phyloP scores from a whole-genome alignment of 768 basidiomycete species.

The Lyophyllum decastes region DNA sequence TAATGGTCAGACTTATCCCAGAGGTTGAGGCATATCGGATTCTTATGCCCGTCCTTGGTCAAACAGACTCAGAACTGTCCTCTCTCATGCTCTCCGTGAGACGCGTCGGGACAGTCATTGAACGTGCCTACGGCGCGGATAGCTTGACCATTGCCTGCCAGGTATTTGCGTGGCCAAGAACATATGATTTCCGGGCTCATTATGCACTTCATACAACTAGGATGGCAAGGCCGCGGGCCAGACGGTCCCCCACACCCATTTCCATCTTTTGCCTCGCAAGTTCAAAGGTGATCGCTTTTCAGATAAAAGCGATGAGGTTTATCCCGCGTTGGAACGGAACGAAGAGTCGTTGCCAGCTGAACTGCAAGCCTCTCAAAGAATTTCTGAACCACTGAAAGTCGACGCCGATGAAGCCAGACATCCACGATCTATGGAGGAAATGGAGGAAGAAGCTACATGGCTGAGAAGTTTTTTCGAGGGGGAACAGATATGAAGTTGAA shows the following conservation, averaged over 20 bases:
- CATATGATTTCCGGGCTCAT: not conserved
- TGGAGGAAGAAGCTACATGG: conserved; percentile 80
- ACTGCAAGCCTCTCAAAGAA: conserved; percentile 29
- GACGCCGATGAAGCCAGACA: conserved; percentile 70
- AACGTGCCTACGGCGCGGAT: conserved; percentile 81
- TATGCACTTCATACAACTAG: conserved; percentile 34
- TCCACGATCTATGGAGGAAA: conserved; percentile 69
- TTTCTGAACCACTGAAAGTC: conserved; percentile 45
- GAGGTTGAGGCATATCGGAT: not conserved
- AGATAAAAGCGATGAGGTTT: conserved; percentile 66
- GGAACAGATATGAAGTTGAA: not conserved
- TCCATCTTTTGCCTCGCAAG: conserved; percentile 88
- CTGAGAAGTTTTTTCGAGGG: conserved; percentile 56
- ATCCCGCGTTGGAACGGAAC: conserved; percentile 73
- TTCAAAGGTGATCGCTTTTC: conserved; percentile 67
- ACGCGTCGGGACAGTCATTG: conserved; percentile 75
- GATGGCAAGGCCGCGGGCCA: conserved; percentile 86
- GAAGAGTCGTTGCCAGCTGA: conserved; percentile 53
- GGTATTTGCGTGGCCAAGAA: conserved; percentile 40
- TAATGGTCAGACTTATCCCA: conserved; percentile 33
- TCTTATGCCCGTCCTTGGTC: conserved; percentile 3
- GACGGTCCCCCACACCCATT: conserved; percentile 91
- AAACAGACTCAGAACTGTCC: conserved; percentile 60
- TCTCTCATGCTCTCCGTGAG: conserved; percentile 84
- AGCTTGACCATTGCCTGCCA: conserved; percentile 89